Evolutionary conservation across 129 eudicot species (phyloP), one percentile per base, ranked within the genome.

Genomic region (Chrysanthemum makinoi): DNA sequence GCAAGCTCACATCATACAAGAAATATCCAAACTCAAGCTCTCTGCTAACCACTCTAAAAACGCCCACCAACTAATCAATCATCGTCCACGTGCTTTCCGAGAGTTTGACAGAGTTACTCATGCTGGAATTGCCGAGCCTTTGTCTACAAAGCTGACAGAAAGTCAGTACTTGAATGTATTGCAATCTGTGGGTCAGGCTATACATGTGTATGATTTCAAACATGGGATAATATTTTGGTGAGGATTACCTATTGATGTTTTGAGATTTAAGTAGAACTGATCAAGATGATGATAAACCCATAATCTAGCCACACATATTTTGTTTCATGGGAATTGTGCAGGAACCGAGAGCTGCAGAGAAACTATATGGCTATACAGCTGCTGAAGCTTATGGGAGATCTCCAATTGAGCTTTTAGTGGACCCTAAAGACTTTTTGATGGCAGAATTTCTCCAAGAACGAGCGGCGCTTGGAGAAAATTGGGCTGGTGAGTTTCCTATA

Each of bases 121-220:
- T 33, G 67, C 19, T 33, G 49, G 19, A 66, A 0, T 22, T 44
- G 18, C 11, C 39, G 72, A 48, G 22, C 72, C 72, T 22, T 68
- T 68, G 0, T 14, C 47, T 68, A 8, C 20, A 62, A 52, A 26
- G 62, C 28, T 68, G 6, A 68, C 49, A 63, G 50, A 63, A 35
- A 68, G 73, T 72, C 88, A 80, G 80, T 91, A 84, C 79, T 80
- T 88, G 83, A 91, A 86, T 65, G 86, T 88, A 71, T 64, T 91
- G 50, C 51, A 63, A 22, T 63, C 68, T 7, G 3, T 63, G 51
- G 68, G 51, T 15, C 68, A 63, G 51, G 51, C 50, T 63, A n/a
- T 63, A 35, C 51, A 35, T 63, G 14, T 63, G 5, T 35, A 33
- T 39, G 51, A 63, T 16, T 26, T 33, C 50, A 62, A 62, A 14